Conservation (phyloP, 2,329 filamentous ascomycete species). For the Zasmidium angulare region DNA sequence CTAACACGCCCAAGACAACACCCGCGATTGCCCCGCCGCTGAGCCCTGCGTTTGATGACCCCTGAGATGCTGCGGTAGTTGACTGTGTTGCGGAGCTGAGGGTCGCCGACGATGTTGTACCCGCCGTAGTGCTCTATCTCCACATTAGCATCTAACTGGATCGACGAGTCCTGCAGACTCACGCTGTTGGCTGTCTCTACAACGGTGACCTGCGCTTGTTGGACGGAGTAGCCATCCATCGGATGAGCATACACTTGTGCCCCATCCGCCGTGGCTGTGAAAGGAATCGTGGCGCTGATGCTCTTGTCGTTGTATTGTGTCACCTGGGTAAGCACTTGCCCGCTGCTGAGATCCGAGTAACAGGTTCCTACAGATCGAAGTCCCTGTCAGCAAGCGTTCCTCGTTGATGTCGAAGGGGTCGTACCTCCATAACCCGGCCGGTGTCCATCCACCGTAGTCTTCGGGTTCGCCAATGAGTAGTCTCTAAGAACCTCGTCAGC, state of each 20-base stretch:
- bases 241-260: slow-evolving; percentile 16
- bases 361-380: slow-evolving; percentile 8
- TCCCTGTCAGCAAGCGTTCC: not conserved
- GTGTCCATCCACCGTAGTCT: slow-evolving; percentile 12
- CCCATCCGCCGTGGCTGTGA: slow-evolving; percentile 5
- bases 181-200: slow-evolving; percentile 8
- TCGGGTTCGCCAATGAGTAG: slow-evolving; percentile 9
- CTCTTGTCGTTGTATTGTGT: slow-evolving; percentile 15
- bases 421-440: slow-evolving; percentile 15
- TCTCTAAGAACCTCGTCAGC: not conserved
- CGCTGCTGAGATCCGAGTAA: slow-evolving; percentile 12
- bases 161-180: not conserved
- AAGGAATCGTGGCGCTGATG: slow-evolving; percentile 7
- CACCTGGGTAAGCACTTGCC: slow-evolving; percentile 5
- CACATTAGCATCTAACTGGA: not conserved
- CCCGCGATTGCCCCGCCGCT: slow-evolving; percentile 11
- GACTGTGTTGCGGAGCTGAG: not conserved
- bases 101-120: not conserved
- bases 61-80: not conserved
- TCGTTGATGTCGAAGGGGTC: not conserved
- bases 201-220: not conserved
- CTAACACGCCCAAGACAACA: slow-evolving; percentile 8
- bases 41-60: not conserved
- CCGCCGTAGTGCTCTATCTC: not conserved
- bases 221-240: slow-evolving; percentile 15